Base-by-base conservation (phyloP, 2,329 filamentous ascomycete species). In the Ceratocystis ficicola region DNA sequence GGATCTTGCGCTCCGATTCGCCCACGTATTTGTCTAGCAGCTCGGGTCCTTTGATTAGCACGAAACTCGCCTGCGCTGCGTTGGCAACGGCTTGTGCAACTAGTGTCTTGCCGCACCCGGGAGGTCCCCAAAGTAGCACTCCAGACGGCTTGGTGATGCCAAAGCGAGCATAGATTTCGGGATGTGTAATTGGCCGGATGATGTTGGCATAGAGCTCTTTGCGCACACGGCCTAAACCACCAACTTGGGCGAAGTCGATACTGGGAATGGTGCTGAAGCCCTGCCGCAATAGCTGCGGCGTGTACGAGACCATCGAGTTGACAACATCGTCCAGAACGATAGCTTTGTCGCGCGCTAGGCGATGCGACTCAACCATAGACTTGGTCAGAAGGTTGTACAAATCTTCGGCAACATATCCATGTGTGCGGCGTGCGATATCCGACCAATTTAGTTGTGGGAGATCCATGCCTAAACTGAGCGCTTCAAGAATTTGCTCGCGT, bases 21-120 rank as follows among this genome's bases (percentile, higher is more conserved):
- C 94, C 94, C 8, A 99, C 92, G 73, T 93, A 99, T 76, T 97
- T 99, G 79, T 97, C 97, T 59, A 99, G 82, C 8, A 99, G 80
- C 74, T 99, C 94, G 0, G 94, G 94, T 0, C 94, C 94, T 75
- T 96, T 96, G 76, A 99, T 90, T 64, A 90, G 91, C 75, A 99
- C 99, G 78, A 99, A 99, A 75, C 96, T 97, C 61, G 94, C 94
- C 74, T 93, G 90, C 6, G 89, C 92, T 74, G 96, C 91, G 74
- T 95, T 95, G 65, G 94, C 94, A 3, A 96, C 91, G 2, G 94
- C 94, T 76, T 97, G 96, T 20, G 94, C 94, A 1, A 99, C 85
- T 1, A 99, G 82, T 0, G 94, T 99, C 75, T 99, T 99, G 71
- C 94, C 94, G 74, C 94, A 99, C 5, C 94, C 94, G 0, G 94